Base-by-base conservation (phyloP, 805 yeast genomes). In the Hanseniaspora guilliermondii region DNA sequence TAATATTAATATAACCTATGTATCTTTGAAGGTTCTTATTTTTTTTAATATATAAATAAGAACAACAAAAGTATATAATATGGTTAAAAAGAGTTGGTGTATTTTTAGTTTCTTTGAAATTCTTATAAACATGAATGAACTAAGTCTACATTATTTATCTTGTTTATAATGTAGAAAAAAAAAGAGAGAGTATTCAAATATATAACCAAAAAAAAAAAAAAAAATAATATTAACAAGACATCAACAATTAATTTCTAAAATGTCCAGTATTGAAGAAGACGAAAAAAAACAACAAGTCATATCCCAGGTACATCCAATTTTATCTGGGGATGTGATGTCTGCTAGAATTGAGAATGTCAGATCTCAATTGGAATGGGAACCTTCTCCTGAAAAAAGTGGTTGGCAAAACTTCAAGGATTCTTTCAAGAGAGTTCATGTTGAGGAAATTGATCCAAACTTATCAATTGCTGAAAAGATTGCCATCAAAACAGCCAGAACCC, bases 381-480 rank as follows among this genome's bases (percentile, higher is more conserved):
- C 48, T 17, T 33, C 46, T 25, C 30, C 33, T 14, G 39, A 50
- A 1, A 22, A 35, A 12, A 36, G 49, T 5, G 55, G 66, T 60
- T 75, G 78, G 78, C 67, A 66, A 53, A 61, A 61, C 30, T 71
- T 77, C 59, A 73, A 69, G 58, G 79, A 77, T 60, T 76, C 80
- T 4, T 77, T 77, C 67, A 76, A 69, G 61, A 65, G 68, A 53
- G 70, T 60, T 52, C 59, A 65, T 58, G 63, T 63, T 37, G 65
- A 62, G 56, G 73, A 65, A 25, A 47, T 70, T 37, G 74, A 70
- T 56, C 74, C 75, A 33, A 64, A 62, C 56, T 62, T 65, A 59
- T 69, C 71, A n/a, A 72, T 62, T 56, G 71, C 67, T 53, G 79
- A 71, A 71, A 75, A 74, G 61, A 72, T 71, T 57, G 74, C 77